A percentile compares a stretch with the other conserved stretches of the same genome.
These are phyloP conservation scores for Rhododendron griersonianum DNA, from an alignment of 148 eudicot species.

Conservation along the genomic window DNA sequence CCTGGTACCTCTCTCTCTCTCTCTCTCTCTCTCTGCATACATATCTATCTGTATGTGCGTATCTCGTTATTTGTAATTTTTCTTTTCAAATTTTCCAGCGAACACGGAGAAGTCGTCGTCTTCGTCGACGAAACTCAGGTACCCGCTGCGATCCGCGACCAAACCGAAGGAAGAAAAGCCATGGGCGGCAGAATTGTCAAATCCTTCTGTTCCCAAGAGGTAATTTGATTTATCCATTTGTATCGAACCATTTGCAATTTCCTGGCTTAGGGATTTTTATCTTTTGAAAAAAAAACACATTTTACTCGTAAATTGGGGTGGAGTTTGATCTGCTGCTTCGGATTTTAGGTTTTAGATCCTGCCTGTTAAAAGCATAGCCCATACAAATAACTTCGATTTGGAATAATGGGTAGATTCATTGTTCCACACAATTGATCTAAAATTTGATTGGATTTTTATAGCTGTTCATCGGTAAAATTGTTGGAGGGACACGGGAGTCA, in stretches of 20 bases:
- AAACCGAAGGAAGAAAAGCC: constrained; percentile 40
- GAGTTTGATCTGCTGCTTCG: neutral
- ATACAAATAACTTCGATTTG: neutral
- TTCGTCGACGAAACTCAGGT: constrained; percentile 30
- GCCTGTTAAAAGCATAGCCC: neutral
- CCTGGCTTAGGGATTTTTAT: neutral
- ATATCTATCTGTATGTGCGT: neutral
- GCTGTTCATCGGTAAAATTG: neutral
- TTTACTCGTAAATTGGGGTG: neutral
- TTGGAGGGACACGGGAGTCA: too few species aligned
- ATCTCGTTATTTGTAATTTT: neutral
- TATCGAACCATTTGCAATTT: neutral
- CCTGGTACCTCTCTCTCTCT: constrained; percentile 6
- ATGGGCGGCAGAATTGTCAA: constrained; percentile 17
- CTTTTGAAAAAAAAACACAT: neutral
- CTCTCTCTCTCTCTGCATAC: neutral
- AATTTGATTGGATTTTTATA: neutral
- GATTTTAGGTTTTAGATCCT: neutral
- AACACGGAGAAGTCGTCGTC: constrained; percentile 18
- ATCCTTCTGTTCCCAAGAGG: constrained; percentile 40
- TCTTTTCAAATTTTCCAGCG: constrained; percentile 13
- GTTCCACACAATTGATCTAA: neutral
- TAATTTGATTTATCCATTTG: neutral
- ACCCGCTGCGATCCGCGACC: constrained; percentile 57
- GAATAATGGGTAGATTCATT: neutral